Evolutionary conservation across 805 yeast species (phyloP), one percentile per base, ranked within the genome.

Genomic region (Teunomyces kruisii): DNA sequence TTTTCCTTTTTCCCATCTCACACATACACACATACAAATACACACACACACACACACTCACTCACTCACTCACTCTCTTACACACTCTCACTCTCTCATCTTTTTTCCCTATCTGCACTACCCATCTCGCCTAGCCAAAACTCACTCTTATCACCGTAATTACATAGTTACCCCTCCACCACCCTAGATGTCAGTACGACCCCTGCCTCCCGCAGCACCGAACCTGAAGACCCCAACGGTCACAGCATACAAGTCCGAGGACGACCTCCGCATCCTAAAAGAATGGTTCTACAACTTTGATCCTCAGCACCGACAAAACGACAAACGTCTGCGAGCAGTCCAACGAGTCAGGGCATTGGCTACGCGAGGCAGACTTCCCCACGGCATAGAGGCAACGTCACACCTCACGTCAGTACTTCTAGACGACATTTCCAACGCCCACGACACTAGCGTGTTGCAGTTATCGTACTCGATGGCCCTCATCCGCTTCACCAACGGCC

Each of bases 401-500:
- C 64, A 78, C 32, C 56, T 87, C 13, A 76, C 81, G 0, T 74
- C 83, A n/a, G 70, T 81, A 0, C 45, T 82, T 16, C 51, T 62
- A 10, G 39, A 45, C 16, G 40, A 36, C 31, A 49, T 47, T 8
- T 39, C 24, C 10, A 32, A 17, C 13, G 16, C 30, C 5, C 12
- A 9, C 5, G 78, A 75, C 40, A 52, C 66, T 13, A 59, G 59
- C 39, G 50, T 70, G 0, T 55, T 80, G 2, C 75, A 80, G 48
- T 55, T 82, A 49, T 71, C 83, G 4, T 87, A 86, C 58, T 68
- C 90, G 0, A 83, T 86, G 87, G 80, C 89, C 0, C 56, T 91
- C 9, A 83, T 89, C 22, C 71, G 95, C 46, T 89, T 92, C 66
- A 97, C 94, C 19, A 94, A 94, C 63, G 98, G 97, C 2, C 63